phyloP scores from a whole-genome alignment of 371 early-diverging fungal species.

The Circinella umbellata region DNA sequence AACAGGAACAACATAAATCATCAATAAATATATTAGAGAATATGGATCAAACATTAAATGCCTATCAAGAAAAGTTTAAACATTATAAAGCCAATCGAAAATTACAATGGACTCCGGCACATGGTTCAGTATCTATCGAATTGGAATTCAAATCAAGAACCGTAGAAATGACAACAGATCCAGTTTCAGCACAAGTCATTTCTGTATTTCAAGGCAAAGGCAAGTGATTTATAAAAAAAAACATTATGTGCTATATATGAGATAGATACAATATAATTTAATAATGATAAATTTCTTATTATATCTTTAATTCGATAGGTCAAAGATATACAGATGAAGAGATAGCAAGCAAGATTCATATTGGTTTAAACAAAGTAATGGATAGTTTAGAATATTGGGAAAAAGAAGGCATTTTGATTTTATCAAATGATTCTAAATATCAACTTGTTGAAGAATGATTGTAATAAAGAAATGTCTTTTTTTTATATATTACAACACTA shows the following conservation, averaged over 20 bases:
- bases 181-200: conserved; percentile 35
- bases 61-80: conserved; percentile 30
- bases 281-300: not conserved
- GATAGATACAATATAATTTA: too few relatives aligned
- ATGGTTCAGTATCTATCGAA: conserved; percentile 36
- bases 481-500: too few relatives aligned
- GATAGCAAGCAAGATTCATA: conserved; percentile 14
- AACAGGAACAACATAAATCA: not conserved
- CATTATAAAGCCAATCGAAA: conserved; percentile 28
- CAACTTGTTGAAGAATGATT: conserved; percentile 20
- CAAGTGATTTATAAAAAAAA: not conserved
- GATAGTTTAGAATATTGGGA: conserved; percentile 33
- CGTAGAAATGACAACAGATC: conserved; percentile 19
- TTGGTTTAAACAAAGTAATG: conserved; percentile 13
- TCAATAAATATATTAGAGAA: not conserved
- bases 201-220: conserved; percentile 28
- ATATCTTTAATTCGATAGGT: not conserved
- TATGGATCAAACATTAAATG: conserved; percentile 6
- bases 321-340: conserved; percentile 20
- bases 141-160: conserved; percentile 27
- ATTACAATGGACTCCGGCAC: conserved; percentile 26
- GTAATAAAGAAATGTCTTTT: too few relatives aligned
- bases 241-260: too few relatives aligned
- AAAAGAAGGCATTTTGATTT: conserved; percentile 19
- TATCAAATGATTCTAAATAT: conserved; percentile 24